Evolutionary conservation across 441 rosid species (phyloP).

Genomic region (Pelargonium australe): DNA sequence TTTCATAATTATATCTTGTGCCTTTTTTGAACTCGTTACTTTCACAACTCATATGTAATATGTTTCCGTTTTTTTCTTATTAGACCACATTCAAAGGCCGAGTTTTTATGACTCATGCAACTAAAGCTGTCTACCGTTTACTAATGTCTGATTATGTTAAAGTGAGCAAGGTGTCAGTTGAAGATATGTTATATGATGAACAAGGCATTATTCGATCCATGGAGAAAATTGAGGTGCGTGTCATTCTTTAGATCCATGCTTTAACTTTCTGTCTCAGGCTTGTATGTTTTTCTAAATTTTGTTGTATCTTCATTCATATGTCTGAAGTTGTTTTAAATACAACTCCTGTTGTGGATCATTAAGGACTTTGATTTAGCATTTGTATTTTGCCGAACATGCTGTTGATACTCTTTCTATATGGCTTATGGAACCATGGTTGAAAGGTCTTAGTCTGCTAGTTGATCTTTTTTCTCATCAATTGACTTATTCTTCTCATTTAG

Average conservation of each 20-base stretch:
- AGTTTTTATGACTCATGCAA: slow-evolving; percentile 93
- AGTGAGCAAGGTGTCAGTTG: slow-evolving; percentile 88
- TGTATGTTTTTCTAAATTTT: background rate
- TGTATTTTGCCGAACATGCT: background rate
- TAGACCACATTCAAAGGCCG: slow-evolving; percentile 91
- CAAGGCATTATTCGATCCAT: slow-evolving; percentile 75
- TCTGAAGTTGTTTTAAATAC: background rate
- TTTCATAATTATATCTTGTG: background rate
- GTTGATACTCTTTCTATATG: background rate
- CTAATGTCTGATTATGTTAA: slow-evolving; percentile 78
- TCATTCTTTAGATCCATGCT: slow-evolving; percentile 4
- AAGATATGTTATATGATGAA: slow-evolving; percentile 88
- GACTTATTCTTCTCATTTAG: too few species aligned
- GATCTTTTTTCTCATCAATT: too few species aligned
- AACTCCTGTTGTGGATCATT: too few species aligned
- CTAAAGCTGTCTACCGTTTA: slow-evolving; percentile 80
- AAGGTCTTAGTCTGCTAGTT: too few species aligned
- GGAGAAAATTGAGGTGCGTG: slow-evolving; percentile 82
- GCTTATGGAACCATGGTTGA: too few species aligned
- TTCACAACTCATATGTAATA: slow-evolving; percentile 17
- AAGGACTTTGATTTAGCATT: too few species aligned
- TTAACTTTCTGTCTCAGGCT: background rate
- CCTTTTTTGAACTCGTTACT: background rate
- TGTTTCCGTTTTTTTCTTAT: slow-evolving; percentile 5
- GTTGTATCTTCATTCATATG: background rate